phyloP scores from a whole-genome alignment of 2,329 filamentous ascomycete genomes.

The Exophiala dermatitidis region DNA sequence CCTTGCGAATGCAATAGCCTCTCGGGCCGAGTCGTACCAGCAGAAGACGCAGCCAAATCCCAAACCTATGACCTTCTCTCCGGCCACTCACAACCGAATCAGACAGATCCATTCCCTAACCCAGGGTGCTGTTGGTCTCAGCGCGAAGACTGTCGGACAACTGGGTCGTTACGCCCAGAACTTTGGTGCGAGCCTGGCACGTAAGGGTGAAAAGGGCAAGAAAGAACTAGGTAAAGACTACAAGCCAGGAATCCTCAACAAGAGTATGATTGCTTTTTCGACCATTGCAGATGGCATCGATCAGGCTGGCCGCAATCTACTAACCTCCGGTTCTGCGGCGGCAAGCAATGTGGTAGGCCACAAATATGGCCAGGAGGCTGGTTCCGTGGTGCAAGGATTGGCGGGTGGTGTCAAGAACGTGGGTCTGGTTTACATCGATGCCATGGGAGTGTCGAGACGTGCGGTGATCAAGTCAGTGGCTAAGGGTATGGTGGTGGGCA shows the following conservation, averaged over 20 bases:
- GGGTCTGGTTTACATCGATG: slow-evolving; percentile 93
- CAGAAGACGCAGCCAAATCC: slow-evolving; percentile 68
- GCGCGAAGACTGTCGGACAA: slow-evolving; percentile 77
- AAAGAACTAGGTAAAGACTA: slow-evolving; percentile 67
- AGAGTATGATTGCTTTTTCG: slow-evolving; percentile 91
- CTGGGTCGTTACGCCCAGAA: slow-evolving; percentile 83
- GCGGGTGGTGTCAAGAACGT: slow-evolving; percentile 92
- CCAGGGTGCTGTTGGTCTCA: slow-evolving; percentile 67
- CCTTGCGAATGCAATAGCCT: slow-evolving; percentile 68
- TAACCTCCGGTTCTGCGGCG: slow-evolving; percentile 67
- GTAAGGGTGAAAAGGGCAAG: slow-evolving; percentile 52
- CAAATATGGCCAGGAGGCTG: slow-evolving; percentile 79
- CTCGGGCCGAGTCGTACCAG: slow-evolving; percentile 71
- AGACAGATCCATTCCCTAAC: slow-evolving; percentile 88
- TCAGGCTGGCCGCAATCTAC: slow-evolving; percentile 69
- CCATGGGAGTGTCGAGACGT: slow-evolving; percentile 79
- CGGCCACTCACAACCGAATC: slow-evolving; percentile 74
- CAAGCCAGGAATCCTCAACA: slow-evolving; percentile 90
- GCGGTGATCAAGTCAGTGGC: slow-evolving; percentile 92
- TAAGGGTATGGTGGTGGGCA: slow-evolving; percentile 70
- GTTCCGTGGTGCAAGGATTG: slow-evolving; percentile 64
- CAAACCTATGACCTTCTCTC: slow-evolving; percentile 81
- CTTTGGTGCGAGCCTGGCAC: slow-evolving; percentile 66
- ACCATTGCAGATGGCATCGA: slow-evolving; percentile 92
- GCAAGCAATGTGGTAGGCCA: slow-evolving; percentile 83